phyloP scores from a whole-genome alignment of 164 flowering plant species.

The Amborella trichopoda region DNA sequence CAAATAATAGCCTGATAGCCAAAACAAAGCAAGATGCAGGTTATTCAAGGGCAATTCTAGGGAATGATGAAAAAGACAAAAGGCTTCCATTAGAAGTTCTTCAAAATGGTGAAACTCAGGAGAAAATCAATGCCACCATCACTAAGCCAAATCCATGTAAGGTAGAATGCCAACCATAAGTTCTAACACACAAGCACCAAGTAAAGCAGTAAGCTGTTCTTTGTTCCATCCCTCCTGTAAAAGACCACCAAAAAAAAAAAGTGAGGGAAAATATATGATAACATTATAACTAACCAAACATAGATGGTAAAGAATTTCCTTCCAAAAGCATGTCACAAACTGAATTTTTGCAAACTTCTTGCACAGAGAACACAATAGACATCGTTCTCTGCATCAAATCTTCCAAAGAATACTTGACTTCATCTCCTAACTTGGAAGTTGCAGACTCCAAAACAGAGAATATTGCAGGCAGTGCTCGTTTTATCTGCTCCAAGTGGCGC shows the following conservation, averaged over 20 bases:
- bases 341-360: constrained; percentile 37
- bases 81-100: too few relatives aligned
- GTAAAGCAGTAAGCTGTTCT: constrained; percentile 46
- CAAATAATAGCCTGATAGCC: constrained; percentile 68
- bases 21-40: background rate
- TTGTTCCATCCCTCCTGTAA: constrained; percentile 44
- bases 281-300: constrained; percentile 4
- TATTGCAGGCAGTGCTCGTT: constrained; percentile 30
- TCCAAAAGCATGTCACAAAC: constrained; percentile 26
- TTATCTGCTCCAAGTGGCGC: constrained; percentile 69
- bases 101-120: too few relatives aligned
- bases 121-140: too few relatives aligned
- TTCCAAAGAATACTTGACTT: constrained; percentile 14
- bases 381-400: constrained; percentile 37
- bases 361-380: constrained; percentile 47
- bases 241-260: constrained; percentile 4
- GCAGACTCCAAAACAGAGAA: constrained; percentile 21
- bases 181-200: constrained; percentile 43
- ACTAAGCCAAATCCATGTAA: too few relatives aligned
- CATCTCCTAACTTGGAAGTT: constrained; percentile 25
- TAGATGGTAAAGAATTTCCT: background rate
- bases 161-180: too few relatives aligned
- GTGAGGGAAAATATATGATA: background rate
- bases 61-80: background rate
- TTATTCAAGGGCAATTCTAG: background rate